A percentile compares a stretch with the other conserved stretches of the same genome.
Conservation (phyloP, 2,329 filamentous ascomycete genomes). For the Xylariaceae sp. region DNA sequence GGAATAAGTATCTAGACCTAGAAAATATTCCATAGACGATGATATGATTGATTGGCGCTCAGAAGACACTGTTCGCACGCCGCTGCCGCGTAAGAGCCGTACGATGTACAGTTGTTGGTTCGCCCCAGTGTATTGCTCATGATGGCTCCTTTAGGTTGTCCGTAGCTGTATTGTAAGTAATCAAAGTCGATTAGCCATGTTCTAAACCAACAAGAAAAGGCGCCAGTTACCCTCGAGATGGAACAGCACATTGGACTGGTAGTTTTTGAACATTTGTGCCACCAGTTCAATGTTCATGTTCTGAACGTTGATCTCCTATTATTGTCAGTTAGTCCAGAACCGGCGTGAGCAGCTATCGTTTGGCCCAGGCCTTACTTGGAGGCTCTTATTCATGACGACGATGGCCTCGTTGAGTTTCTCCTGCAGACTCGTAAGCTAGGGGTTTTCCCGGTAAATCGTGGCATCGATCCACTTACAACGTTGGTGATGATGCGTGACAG, state of each 20-base stretch:
- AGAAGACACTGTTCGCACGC: not conserved
- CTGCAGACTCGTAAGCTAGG: slow-evolving; percentile 40
- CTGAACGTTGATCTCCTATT: slow-evolving; percentile 93
- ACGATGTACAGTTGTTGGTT: no score
- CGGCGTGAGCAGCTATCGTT: not conserved
- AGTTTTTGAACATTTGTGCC: slow-evolving; percentile 99
- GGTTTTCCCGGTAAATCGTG: not conserved
- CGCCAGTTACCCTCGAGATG: slow-evolving; percentile 76
- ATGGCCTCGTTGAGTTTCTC: slow-evolving; percentile 97
- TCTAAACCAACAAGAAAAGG: not conserved
- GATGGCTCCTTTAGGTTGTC: slow-evolving; percentile 76
- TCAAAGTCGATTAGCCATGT: not conserved
- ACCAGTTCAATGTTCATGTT: slow-evolving; percentile 99
- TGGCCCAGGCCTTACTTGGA: slow-evolving; percentile 55
- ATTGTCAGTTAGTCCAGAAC: not conserved
- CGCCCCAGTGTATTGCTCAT: slow-evolving; percentile 33
- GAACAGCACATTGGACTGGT: slow-evolving; percentile 95
- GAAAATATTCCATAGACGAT: no score
- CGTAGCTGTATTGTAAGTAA: slow-evolving; percentile 52
- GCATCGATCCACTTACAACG: slow-evolving; percentile 59
- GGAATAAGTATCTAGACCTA: no score
- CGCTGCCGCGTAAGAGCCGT: not conserved
- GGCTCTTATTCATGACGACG: slow-evolving; percentile 83
- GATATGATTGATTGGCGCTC: no score
- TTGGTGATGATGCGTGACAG: slow-evolving; percentile 96